Evolutionary conservation across 768 basidiomycete species (phyloP).

Genomic region (Clitopilus hobsonii): DNA sequence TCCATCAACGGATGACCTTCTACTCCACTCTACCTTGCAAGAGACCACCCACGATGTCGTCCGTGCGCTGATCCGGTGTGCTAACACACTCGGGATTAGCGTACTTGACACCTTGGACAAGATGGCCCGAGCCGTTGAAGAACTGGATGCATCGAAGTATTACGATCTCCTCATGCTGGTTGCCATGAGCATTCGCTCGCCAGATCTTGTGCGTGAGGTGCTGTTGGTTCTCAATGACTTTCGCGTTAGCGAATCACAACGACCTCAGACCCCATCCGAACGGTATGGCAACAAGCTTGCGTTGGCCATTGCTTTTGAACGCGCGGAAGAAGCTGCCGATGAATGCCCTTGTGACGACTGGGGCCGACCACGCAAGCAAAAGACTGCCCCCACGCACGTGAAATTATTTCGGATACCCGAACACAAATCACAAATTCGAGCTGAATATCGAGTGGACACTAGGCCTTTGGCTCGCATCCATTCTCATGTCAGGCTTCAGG

Average conservation of each 20-base stretch:
- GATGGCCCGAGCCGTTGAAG: slow-evolving; percentile 37
- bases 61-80: slow-evolving; percentile 46
- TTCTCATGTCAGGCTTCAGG: slow-evolving; percentile 60
- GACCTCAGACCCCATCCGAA: slow-evolving; percentile 15
- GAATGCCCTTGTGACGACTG: slow-evolving; percentile 64
- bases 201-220: slow-evolving; percentile 51
- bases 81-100: slow-evolving; percentile 50
- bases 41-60: slow-evolving; percentile 30
- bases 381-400: slow-evolving; percentile 36
- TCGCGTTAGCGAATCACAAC: slow-evolving; percentile 19
- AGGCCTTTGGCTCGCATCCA: slow-evolving; percentile 48
- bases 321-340: slow-evolving; percentile 63
- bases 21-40: slow-evolving; percentile 25
- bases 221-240: slow-evolving; percentile 56
- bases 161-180: slow-evolving; percentile 49
- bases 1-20: slow-evolving; percentile 33
- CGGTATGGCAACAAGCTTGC: slow-evolving; percentile 53
- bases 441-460: slow-evolving; percentile 53
- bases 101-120: slow-evolving; percentile 58
- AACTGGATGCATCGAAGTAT: slow-evolving; percentile 37
- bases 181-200: slow-evolving; percentile 46
- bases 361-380: slow-evolving; percentile 45
- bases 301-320: slow-evolving; percentile 54
- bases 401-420: slow-evolving; percentile 31
- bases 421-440: slow-evolving; percentile 36